A percentile compares a stretch with the other conserved stretches of the same genome.
phyloP scores from a whole-genome alignment of 2,329 filamentous ascomycete genomes.

The Monosporascus cannonballus region DNA sequence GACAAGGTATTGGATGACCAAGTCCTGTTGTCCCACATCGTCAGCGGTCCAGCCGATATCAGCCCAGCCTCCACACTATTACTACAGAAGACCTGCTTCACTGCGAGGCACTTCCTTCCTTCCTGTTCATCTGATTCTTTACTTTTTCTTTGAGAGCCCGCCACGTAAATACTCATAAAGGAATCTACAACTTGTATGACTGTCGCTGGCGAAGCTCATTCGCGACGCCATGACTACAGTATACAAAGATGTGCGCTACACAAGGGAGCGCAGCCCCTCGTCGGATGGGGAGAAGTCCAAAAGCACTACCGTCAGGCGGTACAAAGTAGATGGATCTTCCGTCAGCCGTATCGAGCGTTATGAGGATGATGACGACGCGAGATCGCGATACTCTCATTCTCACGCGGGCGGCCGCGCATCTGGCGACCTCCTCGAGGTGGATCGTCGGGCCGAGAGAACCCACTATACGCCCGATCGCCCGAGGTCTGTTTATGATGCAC shows the following conservation, averaged over 20 bases:
- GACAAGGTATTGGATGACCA: too few relatives aligned
- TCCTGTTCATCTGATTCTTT: neutral
- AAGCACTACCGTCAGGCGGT: slow-evolving; percentile 23
- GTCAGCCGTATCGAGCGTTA: slow-evolving; percentile 19
- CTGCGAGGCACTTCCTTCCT: neutral
- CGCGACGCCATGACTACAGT: slow-evolving; percentile 19
- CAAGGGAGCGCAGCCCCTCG: slow-evolving; percentile 21
- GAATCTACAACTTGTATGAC: slow-evolving; percentile 10
- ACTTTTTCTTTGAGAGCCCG: neutral
- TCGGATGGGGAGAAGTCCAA: slow-evolving; percentile 23
- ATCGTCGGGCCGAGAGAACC: slow-evolving; percentile 33
- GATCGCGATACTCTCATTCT: slow-evolving; percentile 21
- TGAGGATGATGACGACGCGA: slow-evolving; percentile 19
- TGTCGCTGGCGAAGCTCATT: slow-evolving; percentile 7
- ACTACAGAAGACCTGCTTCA: neutral
- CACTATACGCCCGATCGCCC: slow-evolving; percentile 41
- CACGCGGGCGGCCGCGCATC: slow-evolving; percentile 11
- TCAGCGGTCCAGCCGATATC: neutral
- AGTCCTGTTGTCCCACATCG: too few relatives aligned
- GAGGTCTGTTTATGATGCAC: slow-evolving; percentile 43
- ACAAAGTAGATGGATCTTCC: slow-evolving; percentile 23
- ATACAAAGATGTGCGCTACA: slow-evolving; percentile 25
- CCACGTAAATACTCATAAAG: neutral
- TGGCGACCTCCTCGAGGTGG: slow-evolving; percentile 18
- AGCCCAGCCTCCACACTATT: neutral